Conservation (phyloP, 805 yeast genomes). For the Myxozyma mucilagina region DNA sequence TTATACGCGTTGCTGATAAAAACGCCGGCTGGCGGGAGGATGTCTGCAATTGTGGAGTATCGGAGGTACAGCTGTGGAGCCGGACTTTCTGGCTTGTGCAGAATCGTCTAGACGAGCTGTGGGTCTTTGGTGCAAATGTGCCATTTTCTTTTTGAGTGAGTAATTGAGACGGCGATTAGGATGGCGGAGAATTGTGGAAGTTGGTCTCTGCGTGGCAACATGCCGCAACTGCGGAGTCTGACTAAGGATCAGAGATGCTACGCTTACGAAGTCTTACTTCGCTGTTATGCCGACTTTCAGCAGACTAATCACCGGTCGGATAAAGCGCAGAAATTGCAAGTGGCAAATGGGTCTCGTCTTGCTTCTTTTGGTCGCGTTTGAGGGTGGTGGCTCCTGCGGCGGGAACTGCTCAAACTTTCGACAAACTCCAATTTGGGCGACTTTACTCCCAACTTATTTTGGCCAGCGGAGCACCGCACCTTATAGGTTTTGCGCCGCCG, state of each 20-base stretch:
- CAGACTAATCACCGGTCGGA: too few species aligned
- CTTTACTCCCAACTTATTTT: neutral
- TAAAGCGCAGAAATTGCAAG: neutral
- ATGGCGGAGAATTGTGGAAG: neutral
- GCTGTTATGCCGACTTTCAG: too few species aligned
- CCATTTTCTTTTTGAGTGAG: neutral
- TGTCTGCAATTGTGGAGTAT: too few species aligned
- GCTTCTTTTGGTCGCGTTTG: too few species aligned
- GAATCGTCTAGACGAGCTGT: too few species aligned
- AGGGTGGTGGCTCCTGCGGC: neutral
- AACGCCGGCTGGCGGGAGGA: too few species aligned
- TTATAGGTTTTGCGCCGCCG: neutral
- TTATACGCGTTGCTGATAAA: too few species aligned
- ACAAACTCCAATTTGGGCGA: neutral
- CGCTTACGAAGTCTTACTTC: too few species aligned
- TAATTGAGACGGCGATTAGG: neutral
- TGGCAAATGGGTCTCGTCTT: neutral
- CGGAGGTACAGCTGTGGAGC: too few species aligned
- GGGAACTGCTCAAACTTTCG: constrained; percentile 1
- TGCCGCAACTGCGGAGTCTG: neutral
- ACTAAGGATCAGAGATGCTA: too few species aligned
- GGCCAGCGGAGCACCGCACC: neutral
- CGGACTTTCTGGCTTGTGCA: too few species aligned
- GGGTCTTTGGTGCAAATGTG: neutral
- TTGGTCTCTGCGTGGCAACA: neutral